These are phyloP conservation scores for Sicyos edulis DNA, from an alignment of 306 rosid species.

Conservation along the genomic window DNA sequence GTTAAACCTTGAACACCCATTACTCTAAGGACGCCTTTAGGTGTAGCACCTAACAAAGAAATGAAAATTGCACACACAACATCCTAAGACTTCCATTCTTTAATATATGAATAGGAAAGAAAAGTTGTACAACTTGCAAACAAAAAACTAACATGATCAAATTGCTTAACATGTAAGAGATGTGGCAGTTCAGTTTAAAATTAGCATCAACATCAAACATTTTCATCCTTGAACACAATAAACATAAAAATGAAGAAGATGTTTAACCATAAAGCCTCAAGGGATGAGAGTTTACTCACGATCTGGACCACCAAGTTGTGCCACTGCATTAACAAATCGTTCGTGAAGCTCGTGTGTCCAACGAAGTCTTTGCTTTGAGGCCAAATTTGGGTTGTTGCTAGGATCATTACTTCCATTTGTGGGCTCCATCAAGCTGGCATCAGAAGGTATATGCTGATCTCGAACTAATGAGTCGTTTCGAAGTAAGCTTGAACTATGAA, in stretches of 20 bases:
- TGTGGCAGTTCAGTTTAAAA: background rate
- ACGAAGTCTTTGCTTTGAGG: slow-evolving; percentile 83
- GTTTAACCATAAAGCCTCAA: background rate
- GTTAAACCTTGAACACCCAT: slow-evolving; percentile 98
- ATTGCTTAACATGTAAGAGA: background rate
- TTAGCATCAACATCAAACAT: background rate
- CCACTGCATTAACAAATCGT: slow-evolving; percentile 92
- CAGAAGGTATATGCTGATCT: slow-evolving; percentile 48
- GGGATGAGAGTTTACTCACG: slow-evolving; percentile 55
- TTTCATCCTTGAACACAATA: background rate
- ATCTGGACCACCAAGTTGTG: slow-evolving; percentile 98
- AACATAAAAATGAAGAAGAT: background rate
- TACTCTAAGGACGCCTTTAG: slow-evolving; percentile 95
- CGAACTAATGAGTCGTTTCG: slow-evolving; percentile 47
- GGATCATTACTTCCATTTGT: slow-evolving; percentile 57
- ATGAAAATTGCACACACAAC: background rate
- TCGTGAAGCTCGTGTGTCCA: slow-evolving; percentile 98
- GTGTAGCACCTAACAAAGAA: slow-evolving; percentile 73
- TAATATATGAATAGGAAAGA: background rate
- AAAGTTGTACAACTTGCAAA: slow-evolving; percentile 1
- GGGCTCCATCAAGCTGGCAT: slow-evolving; percentile 59
- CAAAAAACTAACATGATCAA: background rate
- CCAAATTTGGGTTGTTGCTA: slow-evolving; percentile 47
- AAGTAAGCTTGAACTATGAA: slow-evolving; percentile 43
- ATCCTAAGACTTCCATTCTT: background rate